These are phyloP conservation scores for Mucor sp. DNA, from an alignment of 371 early-diverging fungal genomes.

Conservation along the genomic window DNA sequence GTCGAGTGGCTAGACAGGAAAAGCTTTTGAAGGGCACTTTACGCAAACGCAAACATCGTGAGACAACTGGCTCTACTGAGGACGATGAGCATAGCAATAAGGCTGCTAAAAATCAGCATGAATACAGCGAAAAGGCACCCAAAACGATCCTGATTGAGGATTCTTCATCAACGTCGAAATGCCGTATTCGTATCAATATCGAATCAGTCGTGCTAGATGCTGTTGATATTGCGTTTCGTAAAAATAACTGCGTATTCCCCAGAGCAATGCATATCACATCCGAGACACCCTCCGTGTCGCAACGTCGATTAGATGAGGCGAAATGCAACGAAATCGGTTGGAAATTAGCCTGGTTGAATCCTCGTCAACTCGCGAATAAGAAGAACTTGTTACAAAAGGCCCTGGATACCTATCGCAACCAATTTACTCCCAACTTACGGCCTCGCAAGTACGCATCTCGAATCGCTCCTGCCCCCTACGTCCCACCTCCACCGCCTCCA, in stretches of 20 bases:
- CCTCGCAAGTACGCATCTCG: constrained; percentile 45
- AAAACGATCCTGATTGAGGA: constrained; percentile 32
- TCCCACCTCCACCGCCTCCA: neutral
- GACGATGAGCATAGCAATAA: neutral
- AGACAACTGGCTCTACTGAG: neutral
- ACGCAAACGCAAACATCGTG: constrained; percentile 40
- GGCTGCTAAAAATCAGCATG: neutral
- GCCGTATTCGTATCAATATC: constrained; percentile 47
- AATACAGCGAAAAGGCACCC: constrained; percentile 14
- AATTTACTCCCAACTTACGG: constrained; percentile 39
- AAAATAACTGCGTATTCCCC: constrained; percentile 51
- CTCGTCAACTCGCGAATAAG: constrained; percentile 49
- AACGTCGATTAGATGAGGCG: constrained; percentile 44
- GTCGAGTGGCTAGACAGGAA: constrained; percentile 80
- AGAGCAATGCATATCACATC: constrained; percentile 39
- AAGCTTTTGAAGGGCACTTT: constrained; percentile 56
- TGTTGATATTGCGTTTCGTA: constrained; percentile 41
- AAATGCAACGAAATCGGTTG: constrained; percentile 54
- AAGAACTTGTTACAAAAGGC: constrained; percentile 48
- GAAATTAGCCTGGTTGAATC: constrained; percentile 56
- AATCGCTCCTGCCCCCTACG: constrained; percentile 29
- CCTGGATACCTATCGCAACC: constrained; percentile 44
- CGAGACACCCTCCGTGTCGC: constrained; percentile 26
- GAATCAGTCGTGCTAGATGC: constrained; percentile 44
- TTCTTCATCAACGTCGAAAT: constrained; percentile 16